Percentiles rank a stretch among this genome's conserved stretches.
phyloP scores from a whole-genome alignment of 179 eudicot species.

The Corrigiola litoralis region DNA sequence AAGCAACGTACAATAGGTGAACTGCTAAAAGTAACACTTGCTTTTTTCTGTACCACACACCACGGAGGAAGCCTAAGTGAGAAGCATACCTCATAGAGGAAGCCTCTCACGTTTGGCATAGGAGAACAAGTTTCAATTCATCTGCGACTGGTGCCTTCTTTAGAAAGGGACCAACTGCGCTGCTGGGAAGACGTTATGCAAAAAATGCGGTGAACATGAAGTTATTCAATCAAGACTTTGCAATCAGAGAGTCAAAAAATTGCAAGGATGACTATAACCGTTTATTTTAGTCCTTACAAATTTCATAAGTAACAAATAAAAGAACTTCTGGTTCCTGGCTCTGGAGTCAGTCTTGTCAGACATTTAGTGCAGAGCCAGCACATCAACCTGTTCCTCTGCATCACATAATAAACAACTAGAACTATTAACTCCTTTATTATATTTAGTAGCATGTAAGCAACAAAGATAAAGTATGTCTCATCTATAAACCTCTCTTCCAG shows the following conservation, averaged over 20 bases:
- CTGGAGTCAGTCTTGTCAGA: slow-evolving; percentile 54
- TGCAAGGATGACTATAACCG: slow-evolving; percentile 12
- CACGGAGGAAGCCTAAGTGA: slow-evolving; percentile 46
- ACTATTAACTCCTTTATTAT: slow-evolving; percentile 40
- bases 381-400: slow-evolving; percentile 79
- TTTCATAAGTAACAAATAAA: slow-evolving; percentile 36
- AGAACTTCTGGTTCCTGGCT: slow-evolving; percentile 49
- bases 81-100: slow-evolving; percentile 84
- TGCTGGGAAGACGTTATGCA: slow-evolving; percentile 34
- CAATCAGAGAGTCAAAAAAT: slow-evolving; percentile 19
- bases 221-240: slow-evolving; percentile 26
- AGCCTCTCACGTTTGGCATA: slow-evolving; percentile 63
- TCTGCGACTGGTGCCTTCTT: slow-evolving; percentile 43
- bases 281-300: slow-evolving; percentile 44
- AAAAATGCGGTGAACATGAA: slow-evolving; percentile 21
- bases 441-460: slow-evolving; percentile 13
- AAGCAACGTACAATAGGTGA: slow-evolving; percentile 4
- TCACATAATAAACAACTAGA: slow-evolving; percentile 61
- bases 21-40: slow-evolving; percentile 12
- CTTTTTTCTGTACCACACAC: slow-evolving; percentile 16
- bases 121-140: slow-evolving; percentile 36
- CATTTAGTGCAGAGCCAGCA: slow-evolving; percentile 62
- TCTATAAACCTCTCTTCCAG: slow-evolving; percentile 6
- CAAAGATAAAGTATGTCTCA: slow-evolving; percentile 5
- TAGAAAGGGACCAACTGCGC: slow-evolving; percentile 47